A percentile compares a stretch with the other conserved stretches of the same genome.
These are phyloP conservation scores for Ogataea philodendri DNA, from an alignment of 805 yeast genomes.

Conservation along the genomic window DNA sequence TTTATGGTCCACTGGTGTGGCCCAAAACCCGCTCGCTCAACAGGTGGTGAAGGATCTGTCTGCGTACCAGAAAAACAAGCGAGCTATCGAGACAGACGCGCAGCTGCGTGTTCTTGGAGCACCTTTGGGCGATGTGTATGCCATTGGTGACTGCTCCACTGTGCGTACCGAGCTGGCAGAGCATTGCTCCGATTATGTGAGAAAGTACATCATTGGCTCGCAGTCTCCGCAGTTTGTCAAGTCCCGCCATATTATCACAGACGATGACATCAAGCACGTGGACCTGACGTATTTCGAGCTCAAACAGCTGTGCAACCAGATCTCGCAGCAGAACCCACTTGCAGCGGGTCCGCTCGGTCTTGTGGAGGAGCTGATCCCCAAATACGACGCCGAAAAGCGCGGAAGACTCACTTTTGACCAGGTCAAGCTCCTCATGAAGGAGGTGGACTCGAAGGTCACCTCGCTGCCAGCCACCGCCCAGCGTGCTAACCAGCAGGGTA, in stretches of 20 bases:
- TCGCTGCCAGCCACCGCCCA: conserved; percentile 75
- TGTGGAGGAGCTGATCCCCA: conserved; percentile 49
- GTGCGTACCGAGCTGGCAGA: conserved; percentile 59
- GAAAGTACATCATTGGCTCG: conserved; percentile 44
- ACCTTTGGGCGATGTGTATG: conserved; percentile 64
- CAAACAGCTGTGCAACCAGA: conserved; percentile 44
- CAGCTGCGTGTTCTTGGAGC: conserved; percentile 69
- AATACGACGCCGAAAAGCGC: conserved; percentile 45
- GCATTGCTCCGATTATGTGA: conserved; percentile 51
- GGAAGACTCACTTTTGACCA: conserved; percentile 56
- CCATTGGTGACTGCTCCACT: conserved; percentile 71
- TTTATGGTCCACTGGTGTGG: conserved; percentile 76
- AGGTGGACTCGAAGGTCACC: conserved; percentile 60
- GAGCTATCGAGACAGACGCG: conserved; percentile 77
- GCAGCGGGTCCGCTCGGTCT: conserved; percentile 54
- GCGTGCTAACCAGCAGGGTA: conserved; percentile 70
- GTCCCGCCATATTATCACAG: conserved; percentile 38
- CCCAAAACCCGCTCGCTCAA: conserved; percentile 60
- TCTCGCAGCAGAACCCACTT: conserved; percentile 54
- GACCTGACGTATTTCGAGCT: conserved; percentile 48
- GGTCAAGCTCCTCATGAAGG: conserved; percentile 47
- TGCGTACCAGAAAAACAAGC: conserved; percentile 52
- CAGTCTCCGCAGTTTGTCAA: conserved; percentile 37
- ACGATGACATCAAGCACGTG: conserved; percentile 50
- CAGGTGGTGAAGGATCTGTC: conserved; percentile 49